Conservation (phyloP, 306 rosid species). For the Gastrolobium bilobum region DNA sequence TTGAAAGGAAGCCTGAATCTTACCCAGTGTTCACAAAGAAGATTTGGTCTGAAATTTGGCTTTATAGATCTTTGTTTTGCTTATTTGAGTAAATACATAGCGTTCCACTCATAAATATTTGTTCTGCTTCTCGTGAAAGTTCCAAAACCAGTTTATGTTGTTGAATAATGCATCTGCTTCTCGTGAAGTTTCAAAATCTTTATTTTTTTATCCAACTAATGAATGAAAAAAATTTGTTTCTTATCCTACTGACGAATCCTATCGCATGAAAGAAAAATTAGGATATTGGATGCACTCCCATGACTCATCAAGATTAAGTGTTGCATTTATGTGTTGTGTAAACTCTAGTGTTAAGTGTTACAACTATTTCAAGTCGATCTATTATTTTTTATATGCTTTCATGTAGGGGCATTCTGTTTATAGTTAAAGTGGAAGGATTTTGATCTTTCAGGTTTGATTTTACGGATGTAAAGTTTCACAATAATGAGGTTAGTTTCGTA, state of each 20-base stretch:
- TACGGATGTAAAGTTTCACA: conserved; percentile 55
- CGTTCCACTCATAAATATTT: background rate
- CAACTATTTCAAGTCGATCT: conserved; percentile 24
- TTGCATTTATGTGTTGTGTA: conserved; percentile 66
- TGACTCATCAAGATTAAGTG: conserved; percentile 35
- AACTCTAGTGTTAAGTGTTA: conserved; percentile 59
- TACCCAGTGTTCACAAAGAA: too few relatives aligned
- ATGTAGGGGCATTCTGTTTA: conserved; percentile 50
- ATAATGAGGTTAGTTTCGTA: too few relatives aligned
- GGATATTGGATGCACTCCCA: too few relatives aligned
- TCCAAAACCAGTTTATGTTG: background rate
- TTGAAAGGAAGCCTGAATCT: too few relatives aligned
- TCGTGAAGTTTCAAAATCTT: too few relatives aligned
- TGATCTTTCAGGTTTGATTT: conserved; percentile 50
- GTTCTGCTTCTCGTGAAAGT: too few relatives aligned
- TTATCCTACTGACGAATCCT: conserved; percentile 41
- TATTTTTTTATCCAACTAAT: too few relatives aligned
- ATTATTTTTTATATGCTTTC: conserved; percentile 39
- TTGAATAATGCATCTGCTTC: conserved; percentile 20
- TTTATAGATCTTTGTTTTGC: background rate
- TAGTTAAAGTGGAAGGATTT: conserved; percentile 53
- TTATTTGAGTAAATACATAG: conserved; percentile 27
- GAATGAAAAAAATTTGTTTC: conserved; percentile 45
- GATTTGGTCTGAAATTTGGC: too few relatives aligned
- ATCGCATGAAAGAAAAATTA: background rate